A percentile compares a stretch with the other conserved stretches of the same genome.
Conservation (phyloP, 495 filamentous ascomycete genomes). For the Penicillium macrosclerotiorum region DNA sequence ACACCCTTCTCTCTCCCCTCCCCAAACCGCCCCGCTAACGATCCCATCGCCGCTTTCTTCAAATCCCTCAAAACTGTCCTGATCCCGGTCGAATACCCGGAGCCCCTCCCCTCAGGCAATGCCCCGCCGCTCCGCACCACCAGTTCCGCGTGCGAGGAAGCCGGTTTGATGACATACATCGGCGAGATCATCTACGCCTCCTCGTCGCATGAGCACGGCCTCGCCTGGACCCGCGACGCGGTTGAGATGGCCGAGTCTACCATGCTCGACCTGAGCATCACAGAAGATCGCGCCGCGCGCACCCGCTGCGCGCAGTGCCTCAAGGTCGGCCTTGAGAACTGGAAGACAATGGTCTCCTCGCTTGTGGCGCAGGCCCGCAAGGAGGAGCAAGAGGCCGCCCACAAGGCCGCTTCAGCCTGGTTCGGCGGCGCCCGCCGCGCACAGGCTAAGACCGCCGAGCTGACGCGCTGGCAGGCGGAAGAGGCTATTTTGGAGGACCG, state of each 20-base stretch:
- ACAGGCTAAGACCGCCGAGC: slow-evolving; percentile 25
- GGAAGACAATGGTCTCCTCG: slow-evolving; percentile 65
- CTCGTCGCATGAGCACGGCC: slow-evolving; percentile 59
- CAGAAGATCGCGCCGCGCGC: slow-evolving; percentile 42
- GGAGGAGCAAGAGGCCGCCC: slow-evolving; percentile 35
- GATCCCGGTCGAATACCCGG: slow-evolving; percentile 58
- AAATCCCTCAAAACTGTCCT: slow-evolving; percentile 41
- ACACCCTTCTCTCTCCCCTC: slow-evolving; percentile 47
- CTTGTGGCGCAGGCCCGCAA: slow-evolving; percentile 52
- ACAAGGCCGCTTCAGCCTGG: slow-evolving; percentile 42
- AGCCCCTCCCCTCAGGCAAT: slow-evolving; percentile 63
- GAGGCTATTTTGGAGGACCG: slow-evolving; percentile 42
- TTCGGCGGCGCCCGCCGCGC: slow-evolving; percentile 44
- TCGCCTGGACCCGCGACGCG: slow-evolving; percentile 82
- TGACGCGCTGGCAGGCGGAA: slow-evolving; percentile 42
- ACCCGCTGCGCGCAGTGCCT: slow-evolving; percentile 71
- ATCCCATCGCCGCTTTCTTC: slow-evolving; percentile 42
- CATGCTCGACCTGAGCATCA: slow-evolving; percentile 33
- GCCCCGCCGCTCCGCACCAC: slow-evolving; percentile 57
- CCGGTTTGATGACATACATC: slow-evolving; percentile 81
- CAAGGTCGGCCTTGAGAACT: slow-evolving; percentile 67
- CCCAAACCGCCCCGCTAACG: slow-evolving; percentile 55
- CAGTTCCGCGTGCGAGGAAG: slow-evolving; percentile 74
- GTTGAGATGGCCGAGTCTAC: slow-evolving; percentile 64
- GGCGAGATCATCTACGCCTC: slow-evolving; percentile 88